A percentile compares a stretch with the other conserved stretches of the same genome.
Evolutionary conservation across 805 yeast genomes (phyloP).

Genomic region (Wickerhamomyces alni): DNA sequence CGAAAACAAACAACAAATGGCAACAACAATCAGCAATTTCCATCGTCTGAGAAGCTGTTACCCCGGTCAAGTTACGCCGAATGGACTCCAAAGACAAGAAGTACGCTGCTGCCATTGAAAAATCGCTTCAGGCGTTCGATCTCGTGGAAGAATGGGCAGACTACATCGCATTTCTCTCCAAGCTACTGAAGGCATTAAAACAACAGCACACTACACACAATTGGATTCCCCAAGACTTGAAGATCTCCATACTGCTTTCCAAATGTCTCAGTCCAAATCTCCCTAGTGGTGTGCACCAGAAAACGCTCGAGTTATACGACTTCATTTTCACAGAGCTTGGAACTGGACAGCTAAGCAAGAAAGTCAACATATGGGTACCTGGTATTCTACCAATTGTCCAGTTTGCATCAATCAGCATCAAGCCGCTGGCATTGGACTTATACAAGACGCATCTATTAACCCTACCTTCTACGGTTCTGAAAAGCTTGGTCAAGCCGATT

Average conservation of each 20-base stretch:
- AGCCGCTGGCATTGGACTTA: conserved; percentile 65
- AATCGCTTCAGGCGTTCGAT: conserved; percentile 71
- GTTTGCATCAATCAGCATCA: conserved; percentile 83
- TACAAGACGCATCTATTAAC: conserved; percentile 50
- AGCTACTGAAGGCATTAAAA: conserved; percentile 67
- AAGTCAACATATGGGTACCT: conserved; percentile 79
- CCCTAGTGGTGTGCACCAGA: conserved; percentile 95
- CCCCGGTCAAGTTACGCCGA: too few species aligned
- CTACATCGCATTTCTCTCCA: conserved; percentile 82
- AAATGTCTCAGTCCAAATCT: conserved; percentile 73
- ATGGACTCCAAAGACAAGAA: conserved; percentile 62
- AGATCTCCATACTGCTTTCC: conserved; percentile 66
- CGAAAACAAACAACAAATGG: too few species aligned
- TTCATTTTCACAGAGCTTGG: conserved; percentile 63
- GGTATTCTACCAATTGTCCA: conserved; percentile 88
- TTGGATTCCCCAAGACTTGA: conserved; percentile 63
- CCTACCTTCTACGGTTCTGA: conserved; percentile 42
- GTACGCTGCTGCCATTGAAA: conserved; percentile 60
- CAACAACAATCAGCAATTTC: too few species aligned
- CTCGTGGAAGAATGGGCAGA: conserved; percentile 96
- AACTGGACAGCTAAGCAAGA: conserved; percentile 42
- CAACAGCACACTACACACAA: conserved; percentile 34
- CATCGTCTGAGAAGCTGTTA: too few species aligned
- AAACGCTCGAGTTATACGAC: conserved; percentile 73
- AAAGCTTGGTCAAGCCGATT: conserved; percentile 59